phyloP scores from a whole-genome alignment of 305 asterid genomes.

The Fraxinus latifolia region DNA sequence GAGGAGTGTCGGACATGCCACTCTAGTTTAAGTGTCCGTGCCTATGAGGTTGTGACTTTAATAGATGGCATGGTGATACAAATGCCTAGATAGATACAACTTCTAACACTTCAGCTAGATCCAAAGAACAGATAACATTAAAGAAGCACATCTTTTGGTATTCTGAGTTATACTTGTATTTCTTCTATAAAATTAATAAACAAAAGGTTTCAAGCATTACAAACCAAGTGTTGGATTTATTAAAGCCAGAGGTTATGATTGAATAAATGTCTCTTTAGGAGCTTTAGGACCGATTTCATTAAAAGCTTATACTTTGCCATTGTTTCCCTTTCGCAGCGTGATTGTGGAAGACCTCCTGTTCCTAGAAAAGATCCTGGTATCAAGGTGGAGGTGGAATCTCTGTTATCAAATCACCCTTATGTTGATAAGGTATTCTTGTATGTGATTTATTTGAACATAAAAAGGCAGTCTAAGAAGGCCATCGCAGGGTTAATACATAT shows the following conservation, averaged over 20 bases:
- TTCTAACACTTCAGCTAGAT: not conserved
- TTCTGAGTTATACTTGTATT: not conserved
- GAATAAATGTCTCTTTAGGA: not conserved
- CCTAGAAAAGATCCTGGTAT: slow-evolving; percentile 85
- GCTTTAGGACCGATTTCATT: slow-evolving; percentile 8
- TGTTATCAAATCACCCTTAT: slow-evolving; percentile 85
- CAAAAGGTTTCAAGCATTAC: not conserved
- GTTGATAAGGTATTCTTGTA: slow-evolving; percentile 67
- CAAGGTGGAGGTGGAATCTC: slow-evolving; percentile 85
- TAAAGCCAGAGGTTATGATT: not conserved
- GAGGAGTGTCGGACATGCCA: not conserved
- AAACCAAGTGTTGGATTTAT: not conserved
- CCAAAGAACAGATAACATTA: not conserved
- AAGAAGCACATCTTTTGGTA: not conserved
- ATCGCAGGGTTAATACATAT: not conserved
- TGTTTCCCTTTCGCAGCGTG: slow-evolving; percentile 59
- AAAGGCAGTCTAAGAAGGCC: not conserved
- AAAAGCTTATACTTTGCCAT: slow-evolving; percentile 12
- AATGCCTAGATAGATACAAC: slow-evolving; percentile 6
- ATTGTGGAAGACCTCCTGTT: slow-evolving; percentile 82
- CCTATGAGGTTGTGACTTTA: not conserved
- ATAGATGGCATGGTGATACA: slow-evolving; percentile 13
- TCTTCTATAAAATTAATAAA: not conserved
- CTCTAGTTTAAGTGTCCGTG: not conserved
- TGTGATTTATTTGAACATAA: not conserved